A percentile compares a stretch with the other conserved stretches of the same genome.
phyloP scores from a whole-genome alignment of 495 filamentous ascomycete genomes.

The Ascodesmis nigricans region DNA sequence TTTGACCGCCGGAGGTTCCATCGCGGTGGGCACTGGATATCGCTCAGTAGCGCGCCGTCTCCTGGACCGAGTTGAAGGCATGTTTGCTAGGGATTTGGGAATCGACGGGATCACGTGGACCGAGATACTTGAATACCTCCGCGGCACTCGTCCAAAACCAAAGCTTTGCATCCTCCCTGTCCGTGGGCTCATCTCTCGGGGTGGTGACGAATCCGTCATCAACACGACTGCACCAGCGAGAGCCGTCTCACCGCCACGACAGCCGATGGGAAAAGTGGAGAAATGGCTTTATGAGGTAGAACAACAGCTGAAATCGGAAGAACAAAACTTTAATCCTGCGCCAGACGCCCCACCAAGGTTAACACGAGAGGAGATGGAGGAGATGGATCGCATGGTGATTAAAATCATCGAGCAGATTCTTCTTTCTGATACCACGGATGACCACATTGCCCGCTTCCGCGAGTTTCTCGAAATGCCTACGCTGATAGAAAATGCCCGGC shows the following conservation, averaged over 20 bases:
- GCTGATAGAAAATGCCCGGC: conserved; percentile 10
- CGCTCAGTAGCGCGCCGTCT: conserved; percentile 77
- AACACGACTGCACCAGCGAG: too few species aligned
- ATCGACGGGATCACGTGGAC: conserved; percentile 86
- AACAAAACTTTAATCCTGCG: conserved; percentile 3
- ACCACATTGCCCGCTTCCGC: conserved; percentile 11
- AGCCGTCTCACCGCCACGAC: too few species aligned
- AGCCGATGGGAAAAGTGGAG: conserved; percentile 15
- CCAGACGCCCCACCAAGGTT: conserved; percentile 1
- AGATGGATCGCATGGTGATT: conserved; percentile 19
- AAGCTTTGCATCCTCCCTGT: conserved; percentile 19
- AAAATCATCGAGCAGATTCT: conserved; percentile 21
- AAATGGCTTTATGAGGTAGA: conserved; percentile 21
- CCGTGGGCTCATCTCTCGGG: conserved; percentile 15
- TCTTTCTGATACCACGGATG: conserved; percentile 4
- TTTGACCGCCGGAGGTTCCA: conserved; percentile 56
- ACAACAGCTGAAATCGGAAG: conserved; percentile 13
- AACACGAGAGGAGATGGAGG: conserved; percentile 12
- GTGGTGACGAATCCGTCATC: conserved; percentile 11
- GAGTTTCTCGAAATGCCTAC: conserved; percentile 11
- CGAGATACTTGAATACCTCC: conserved; percentile 81
- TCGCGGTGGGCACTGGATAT: conserved; percentile 93
- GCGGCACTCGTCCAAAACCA: conserved; percentile 66
- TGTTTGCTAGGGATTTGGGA: conserved; percentile 79
- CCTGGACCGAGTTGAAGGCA: conserved; percentile 77